Evolutionary conservation across 169 alveolate species (phyloP).

Genomic region (Nephromyces sp.): DNA sequence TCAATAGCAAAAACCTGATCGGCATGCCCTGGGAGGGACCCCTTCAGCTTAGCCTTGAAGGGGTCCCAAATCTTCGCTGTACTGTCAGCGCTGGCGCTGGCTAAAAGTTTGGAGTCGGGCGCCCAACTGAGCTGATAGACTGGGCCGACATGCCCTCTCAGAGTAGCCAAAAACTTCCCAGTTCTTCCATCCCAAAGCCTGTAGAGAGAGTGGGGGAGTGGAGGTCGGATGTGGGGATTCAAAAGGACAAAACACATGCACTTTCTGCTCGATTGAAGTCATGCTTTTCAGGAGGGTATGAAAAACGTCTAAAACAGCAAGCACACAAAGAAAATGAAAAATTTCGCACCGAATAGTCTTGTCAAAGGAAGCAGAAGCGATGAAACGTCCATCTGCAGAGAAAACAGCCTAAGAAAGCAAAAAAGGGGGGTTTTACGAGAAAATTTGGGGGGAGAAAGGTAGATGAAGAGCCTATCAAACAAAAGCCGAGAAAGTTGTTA

Average conservation of each 20-base stretch:
- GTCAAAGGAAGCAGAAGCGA: slow-evolving; percentile 97
- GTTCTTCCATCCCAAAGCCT: slow-evolving; percentile 76
- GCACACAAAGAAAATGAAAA: neutral
- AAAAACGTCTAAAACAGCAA: no score
- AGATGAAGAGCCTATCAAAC: no score
- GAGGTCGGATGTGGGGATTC: no score
- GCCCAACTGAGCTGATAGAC: slow-evolving; percentile 94
- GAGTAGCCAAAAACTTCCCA: slow-evolving; percentile 80
- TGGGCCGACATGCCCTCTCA: slow-evolving; percentile 95
- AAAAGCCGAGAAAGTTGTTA: no score
- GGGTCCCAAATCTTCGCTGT: slow-evolving; percentile 89
- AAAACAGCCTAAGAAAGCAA: slow-evolving; percentile 49
- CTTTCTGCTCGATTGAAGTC: no score
- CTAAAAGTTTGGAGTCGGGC: slow-evolving; percentile 87
- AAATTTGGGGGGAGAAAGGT: no score
- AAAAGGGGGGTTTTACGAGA: no score
- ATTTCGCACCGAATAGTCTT: slow-evolving; percentile 68
- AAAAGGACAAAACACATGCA: no score
- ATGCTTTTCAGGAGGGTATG: no score
- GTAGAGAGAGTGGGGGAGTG: no score
- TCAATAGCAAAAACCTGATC: slow-evolving; percentile 95
- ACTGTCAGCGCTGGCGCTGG: slow-evolving; percentile 87
- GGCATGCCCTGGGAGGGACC: slow-evolving; percentile 95
- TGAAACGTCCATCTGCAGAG: slow-evolving; percentile 91
- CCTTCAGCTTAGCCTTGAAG: slow-evolving; percentile 73